Evolutionary conservation across 2,329 filamentous ascomycete species (phyloP).

Genomic region (Clarireedia paspali): DNA sequence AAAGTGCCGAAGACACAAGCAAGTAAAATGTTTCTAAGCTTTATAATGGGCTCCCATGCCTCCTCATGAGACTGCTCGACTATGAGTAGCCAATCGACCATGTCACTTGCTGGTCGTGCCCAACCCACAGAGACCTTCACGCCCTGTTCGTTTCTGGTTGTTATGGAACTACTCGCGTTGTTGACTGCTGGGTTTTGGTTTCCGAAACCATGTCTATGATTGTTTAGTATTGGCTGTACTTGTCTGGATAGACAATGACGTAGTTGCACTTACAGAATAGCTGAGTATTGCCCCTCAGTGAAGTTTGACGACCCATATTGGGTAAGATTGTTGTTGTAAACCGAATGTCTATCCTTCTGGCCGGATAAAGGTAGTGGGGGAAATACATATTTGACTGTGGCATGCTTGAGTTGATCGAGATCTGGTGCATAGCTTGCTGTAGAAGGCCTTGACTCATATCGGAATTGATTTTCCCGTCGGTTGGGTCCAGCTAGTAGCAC

Average conservation of each 20-base stretch:
- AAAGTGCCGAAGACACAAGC: conserved; percentile 80
- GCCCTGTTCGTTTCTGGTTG: conserved; percentile 65
- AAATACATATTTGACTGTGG: conserved; percentile 51
- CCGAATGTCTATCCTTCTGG: conserved; percentile 41
- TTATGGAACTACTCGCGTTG: conserved; percentile 61
- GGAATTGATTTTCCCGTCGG: conserved; percentile 58
- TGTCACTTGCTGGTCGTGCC: conserved; percentile 55
- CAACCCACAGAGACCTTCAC: conserved; percentile 70
- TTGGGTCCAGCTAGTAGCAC: conserved; percentile 64
- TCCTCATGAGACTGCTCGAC: conserved; percentile 70
- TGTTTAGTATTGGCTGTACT: conserved; percentile 24
- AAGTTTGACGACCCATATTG: conserved; percentile 36
- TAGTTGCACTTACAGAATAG: conserved; percentile 33
- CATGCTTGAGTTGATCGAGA: conserved; percentile 33
- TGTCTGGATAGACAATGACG: no score
- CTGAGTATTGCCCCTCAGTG: conserved; percentile 55
- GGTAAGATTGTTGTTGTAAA: conserved; percentile 32
- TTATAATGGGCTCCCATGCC: conserved; percentile 67
- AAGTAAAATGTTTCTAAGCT: conserved; percentile 71
- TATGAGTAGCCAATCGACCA: conserved; percentile 77
- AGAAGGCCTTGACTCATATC: conserved; percentile 36
- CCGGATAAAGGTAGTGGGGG: conserved; percentile 40
- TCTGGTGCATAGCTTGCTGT: conserved; percentile 38
- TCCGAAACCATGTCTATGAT: conserved; percentile 43
- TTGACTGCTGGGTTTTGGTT: conserved; percentile 43